phyloP scores from a whole-genome alignment of 1,284 basidiomycete genomes.

The Termitomyces sp. region DNA sequence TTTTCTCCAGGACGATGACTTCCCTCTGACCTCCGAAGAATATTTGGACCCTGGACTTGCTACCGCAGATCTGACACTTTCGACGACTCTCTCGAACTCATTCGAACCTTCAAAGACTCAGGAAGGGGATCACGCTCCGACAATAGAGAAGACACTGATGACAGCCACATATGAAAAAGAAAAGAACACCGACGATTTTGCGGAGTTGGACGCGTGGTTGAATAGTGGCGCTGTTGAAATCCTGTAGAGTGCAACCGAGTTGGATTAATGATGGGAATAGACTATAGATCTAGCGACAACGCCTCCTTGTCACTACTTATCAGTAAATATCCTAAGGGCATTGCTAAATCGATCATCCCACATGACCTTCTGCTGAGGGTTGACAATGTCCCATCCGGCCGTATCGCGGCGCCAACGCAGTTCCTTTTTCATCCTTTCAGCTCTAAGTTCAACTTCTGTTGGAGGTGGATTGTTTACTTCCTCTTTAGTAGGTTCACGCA shows the following conservation, averaged over 20 bases:
- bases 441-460: constrained; percentile 82
- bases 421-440: constrained; percentile 84
- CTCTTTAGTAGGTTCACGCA: constrained; percentile 81
- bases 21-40: constrained; percentile 29
- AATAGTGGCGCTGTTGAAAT: constrained; percentile 41
- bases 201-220: constrained; percentile 43
- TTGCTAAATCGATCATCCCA: constrained; percentile 78
- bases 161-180: constrained; percentile 5
- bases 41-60: constrained; percentile 15
- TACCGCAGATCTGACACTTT: constrained; percentile 17
- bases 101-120: not conserved
- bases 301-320: constrained; percentile 23
- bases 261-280: constrained; percentile 9
- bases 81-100: not conserved
- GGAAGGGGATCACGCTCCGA: not conserved
- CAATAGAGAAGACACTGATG: not conserved
- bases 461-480: constrained; percentile 79
- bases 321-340: constrained; percentile 61
- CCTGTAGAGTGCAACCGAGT: constrained; percentile 20
- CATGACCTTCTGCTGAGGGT: constrained; percentile 53
- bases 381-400: constrained; percentile 74
- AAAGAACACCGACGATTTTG: constrained; percentile 33
- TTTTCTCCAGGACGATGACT: constrained; percentile 12
- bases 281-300: not conserved
- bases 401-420: constrained; percentile 75